Evolutionary conservation across 2,329 filamentous ascomycete species (phyloP), one percentile per base, ranked within the genome.

Genomic region (Cladophialophora chaetospira): DNA sequence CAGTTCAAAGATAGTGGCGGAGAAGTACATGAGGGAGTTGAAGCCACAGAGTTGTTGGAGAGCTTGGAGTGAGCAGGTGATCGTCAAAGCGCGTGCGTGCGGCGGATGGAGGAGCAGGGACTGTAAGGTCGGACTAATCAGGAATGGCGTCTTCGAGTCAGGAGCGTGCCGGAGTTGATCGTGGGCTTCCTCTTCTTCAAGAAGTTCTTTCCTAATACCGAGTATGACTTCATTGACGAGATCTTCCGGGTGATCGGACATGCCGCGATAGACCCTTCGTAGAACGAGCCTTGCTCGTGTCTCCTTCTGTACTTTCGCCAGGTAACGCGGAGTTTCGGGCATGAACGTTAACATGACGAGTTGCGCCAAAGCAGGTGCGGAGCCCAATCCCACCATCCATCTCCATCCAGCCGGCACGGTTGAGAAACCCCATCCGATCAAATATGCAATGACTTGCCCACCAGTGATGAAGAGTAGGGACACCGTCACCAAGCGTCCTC

Each of bases 21-120:
- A 91, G 69, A 91, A 96, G 73, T 96, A 96, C 90, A 96, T 96
- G 26, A 96, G 78, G 9, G 88, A 91, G 74, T 96, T 96, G 72
- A 94, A 94, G 1, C 89, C 91, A 67, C 89, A 94, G 1, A 96
- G 80, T 71, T 97, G 93, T 73, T 97, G 93, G 5, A 95, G 76
- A 0, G 86, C 90, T 68, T 97, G 92, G 2, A 97, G 79, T 62
- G 94, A 82, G 72, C 91, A 95, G 1, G 92, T 91, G 69, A 97
- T 94, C 0, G 82, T 82, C 68, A 97, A 72, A 0, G 93, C 92
- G 58, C 91, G 83, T 49, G 56, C 50, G 29, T 67, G 64, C n/a
- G 65, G 63, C 23, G 64, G 61, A 35, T 64, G 55, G 28, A 64
- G 50, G 11, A 67, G 60, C 5, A 67, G 60, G 13, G 65, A 63